Conservation (phyloP, 1,284 basidiomycete genomes). For the Cyathus olla region DNA sequence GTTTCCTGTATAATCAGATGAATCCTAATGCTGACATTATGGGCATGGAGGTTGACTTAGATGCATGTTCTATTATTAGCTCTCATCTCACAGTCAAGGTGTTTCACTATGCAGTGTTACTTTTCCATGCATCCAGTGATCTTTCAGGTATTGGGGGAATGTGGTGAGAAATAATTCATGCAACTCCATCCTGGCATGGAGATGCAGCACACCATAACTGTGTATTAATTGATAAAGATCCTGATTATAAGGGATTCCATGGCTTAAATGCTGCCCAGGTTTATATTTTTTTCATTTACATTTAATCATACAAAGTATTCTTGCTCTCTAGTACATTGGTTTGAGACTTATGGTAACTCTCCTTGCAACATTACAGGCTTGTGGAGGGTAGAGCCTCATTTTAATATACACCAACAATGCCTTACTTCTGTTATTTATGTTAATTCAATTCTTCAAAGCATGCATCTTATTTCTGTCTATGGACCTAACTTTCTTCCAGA, state of each 20-base stretch:
- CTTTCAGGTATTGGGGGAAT: not conserved
- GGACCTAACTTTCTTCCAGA: not conserved
- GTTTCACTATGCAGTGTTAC: not conserved
- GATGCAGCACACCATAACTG: not conserved
- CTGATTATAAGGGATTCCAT: not conserved
- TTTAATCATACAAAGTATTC: constrained; percentile 1
- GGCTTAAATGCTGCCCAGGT: not conserved
- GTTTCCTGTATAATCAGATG: not conserved
- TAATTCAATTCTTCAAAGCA: constrained; percentile 3
- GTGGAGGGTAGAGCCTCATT: constrained; percentile 9
- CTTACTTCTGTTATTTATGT: constrained; percentile 6
- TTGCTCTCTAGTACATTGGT: constrained; percentile 11
- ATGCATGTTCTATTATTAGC: not conserved
- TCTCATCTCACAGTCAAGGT: not conserved
- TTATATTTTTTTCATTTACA: constrained; percentile 3
- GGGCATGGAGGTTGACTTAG: not conserved
- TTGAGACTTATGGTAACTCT: not conserved
- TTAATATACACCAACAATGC: not conserved
- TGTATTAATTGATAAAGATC: not conserved
- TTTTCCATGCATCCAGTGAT: constrained; percentile 3
- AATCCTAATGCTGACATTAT: not conserved
- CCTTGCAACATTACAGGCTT: constrained; percentile 8
- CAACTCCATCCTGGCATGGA: not conserved
- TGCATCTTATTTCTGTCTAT: constrained; percentile 9
- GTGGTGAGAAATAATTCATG: not conserved